A percentile compares a stretch with the other conserved stretches of the same genome.
These are phyloP conservation scores for Eucalyptus regnans DNA, from an alignment of 345 rosid genomes.

Conservation along the genomic window DNA sequence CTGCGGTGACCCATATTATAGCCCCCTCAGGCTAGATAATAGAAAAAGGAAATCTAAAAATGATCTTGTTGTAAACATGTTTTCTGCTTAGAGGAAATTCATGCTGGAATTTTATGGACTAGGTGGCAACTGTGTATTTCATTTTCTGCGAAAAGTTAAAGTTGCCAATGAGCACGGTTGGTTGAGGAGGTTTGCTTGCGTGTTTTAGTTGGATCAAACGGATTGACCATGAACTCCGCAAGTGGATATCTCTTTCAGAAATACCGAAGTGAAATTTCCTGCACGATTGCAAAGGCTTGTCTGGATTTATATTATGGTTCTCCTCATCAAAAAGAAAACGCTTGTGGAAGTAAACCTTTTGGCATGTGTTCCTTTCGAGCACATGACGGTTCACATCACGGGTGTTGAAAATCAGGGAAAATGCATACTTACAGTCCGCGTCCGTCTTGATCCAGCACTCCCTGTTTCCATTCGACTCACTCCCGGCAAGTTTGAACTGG, in stretches of 20 bases:
- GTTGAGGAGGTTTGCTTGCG: not conserved
- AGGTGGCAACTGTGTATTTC: not conserved
- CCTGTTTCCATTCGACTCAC: conserved; percentile 49
- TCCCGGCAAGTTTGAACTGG: conserved; percentile 14
- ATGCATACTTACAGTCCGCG: conserved; percentile 60
- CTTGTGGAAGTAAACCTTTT: not conserved
- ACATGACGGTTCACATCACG: not conserved
- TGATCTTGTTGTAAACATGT: not conserved
- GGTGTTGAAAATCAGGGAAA: not conserved
- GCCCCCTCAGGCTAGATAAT: not conserved
- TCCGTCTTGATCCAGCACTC: conserved; percentile 85
- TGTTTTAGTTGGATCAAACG: not conserved
- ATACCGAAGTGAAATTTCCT: not conserved
- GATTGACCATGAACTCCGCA: not conserved
- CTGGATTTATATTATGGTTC: not conserved
- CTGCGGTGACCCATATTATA: conserved; percentile 17
- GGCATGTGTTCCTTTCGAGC: not conserved
- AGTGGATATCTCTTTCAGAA: not conserved
- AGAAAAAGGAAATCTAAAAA: not conserved
- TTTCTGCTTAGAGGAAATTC: not conserved
- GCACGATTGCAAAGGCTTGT: not conserved
- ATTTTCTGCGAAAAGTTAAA: not conserved
- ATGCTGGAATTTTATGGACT: not conserved
- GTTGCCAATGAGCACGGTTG: not conserved
- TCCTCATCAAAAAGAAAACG: not conserved